Base-by-base conservation (phyloP, 768 basidiomycete genomes). In the Lentinula detonsa region DNA sequence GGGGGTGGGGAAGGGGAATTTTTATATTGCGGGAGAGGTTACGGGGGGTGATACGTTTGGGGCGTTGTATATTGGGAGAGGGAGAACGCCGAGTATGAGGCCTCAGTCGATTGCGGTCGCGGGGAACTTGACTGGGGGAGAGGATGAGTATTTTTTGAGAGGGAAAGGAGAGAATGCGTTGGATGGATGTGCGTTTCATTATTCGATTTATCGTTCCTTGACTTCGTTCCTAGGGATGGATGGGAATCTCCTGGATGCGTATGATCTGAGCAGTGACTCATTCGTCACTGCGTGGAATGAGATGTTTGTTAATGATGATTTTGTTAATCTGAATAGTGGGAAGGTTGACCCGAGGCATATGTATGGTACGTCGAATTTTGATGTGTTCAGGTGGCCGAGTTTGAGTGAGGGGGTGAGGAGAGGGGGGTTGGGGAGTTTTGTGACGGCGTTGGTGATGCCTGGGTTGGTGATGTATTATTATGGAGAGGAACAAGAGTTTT, bases 21-120 rank as follows among this genome's bases (percentile, higher is more conserved):
- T 97, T 72, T 88, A 85, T 74, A 94, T 97, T 65, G 78, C 92
- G 1, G 50, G 50, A 16, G 95, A 97, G 77, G 91, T 97, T 52
- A 97, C 95, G 7, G 95, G 94, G 77, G 95, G 94, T 60, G 87
- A 97, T 73, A 86, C 85, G 1, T 96, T 96, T 69, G 93, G 92
- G 9, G 76, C 93, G 0, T 75, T 96, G 10, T 97, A 96, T 73
- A 74, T 91, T 63, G 95, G 95, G 43, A 93, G 95, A 64, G 95
- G 95, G 49, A 88, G 95, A 42, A 95, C 91, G 10, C 86, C 86
- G 4, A 81, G 79, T 1, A 84, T 90, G 70, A 73, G 75, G 7
- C 93, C 93, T 5, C 75, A 84, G 0, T 84, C 85, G 11, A 91
- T 91, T 73, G 71, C 83, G 31, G 73, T 78, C 2, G 91, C 92